Evolutionary conservation across 139 green algal species (phyloP).

Genomic region (Dunaliella primolecta): DNA sequence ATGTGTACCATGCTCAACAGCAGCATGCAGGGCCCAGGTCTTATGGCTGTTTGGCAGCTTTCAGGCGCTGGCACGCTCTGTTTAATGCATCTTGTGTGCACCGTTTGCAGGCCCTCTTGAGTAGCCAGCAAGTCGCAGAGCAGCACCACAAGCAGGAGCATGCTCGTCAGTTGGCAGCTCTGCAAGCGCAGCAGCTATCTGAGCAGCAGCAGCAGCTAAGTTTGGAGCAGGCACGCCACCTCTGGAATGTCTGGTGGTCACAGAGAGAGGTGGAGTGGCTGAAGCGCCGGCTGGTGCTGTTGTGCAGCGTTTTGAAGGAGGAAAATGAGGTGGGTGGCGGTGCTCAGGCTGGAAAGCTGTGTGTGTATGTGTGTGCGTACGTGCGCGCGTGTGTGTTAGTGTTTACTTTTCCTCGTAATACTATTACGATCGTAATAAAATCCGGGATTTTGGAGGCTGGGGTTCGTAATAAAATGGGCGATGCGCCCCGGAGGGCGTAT

Average conservation of each 20-base stretch:
- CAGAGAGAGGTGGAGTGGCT: background rate
- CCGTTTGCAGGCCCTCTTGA: background rate
- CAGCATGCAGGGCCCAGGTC: no score
- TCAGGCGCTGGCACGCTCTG: no score
- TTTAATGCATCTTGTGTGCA: no score
- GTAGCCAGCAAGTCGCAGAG: no score
- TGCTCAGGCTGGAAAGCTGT: background rate
- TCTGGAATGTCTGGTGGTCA: background rate
- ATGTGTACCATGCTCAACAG: no score
- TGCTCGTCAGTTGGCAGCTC: background rate
- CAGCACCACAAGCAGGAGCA: background rate
- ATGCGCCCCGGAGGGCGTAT: no score
- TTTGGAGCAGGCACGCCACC: background rate
- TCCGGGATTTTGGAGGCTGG: no score
- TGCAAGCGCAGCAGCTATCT: background rate
- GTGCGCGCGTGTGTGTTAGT: background rate
- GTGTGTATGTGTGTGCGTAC: background rate
- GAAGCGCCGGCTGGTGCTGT: background rate
- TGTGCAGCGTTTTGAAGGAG: background rate
- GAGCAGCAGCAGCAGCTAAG: background rate
- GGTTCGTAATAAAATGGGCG: no score
- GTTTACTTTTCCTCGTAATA: no score
- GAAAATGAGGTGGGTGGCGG: background rate
- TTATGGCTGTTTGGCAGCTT: no score
- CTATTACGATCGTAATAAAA: no score